A percentile compares a stretch with the other conserved stretches of the same genome.
phyloP scores from a whole-genome alignment of 2,329 filamentous ascomycete species.

The Verticillium tricorpus region DNA sequence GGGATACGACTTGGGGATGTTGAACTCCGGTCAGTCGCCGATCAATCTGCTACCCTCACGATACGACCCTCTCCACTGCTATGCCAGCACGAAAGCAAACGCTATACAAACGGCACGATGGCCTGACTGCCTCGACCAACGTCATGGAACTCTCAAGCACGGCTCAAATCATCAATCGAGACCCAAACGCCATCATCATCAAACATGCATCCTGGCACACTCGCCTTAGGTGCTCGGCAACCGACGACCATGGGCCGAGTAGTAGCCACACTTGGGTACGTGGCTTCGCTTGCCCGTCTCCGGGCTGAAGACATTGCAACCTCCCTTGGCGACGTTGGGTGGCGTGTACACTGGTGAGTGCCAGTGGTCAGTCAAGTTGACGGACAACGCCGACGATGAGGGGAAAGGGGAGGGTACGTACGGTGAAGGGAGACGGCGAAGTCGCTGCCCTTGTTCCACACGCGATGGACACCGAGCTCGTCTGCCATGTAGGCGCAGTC shows the following conservation, averaged over 20 bases:
- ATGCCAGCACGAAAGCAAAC: neutral
- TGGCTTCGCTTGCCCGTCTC: conserved; percentile 70
- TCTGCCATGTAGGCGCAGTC: conserved; percentile 90
- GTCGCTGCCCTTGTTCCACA: conserved; percentile 70
- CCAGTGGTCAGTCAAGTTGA: conserved; percentile 6
- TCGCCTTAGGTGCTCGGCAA: conserved; percentile 34
- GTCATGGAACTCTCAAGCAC: conserved; percentile 2
- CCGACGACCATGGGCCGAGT: conserved; percentile 54
- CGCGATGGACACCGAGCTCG: conserved; percentile 78
- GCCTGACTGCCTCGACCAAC: neutral
- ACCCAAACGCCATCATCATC: neutral
- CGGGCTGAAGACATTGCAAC: conserved; percentile 78
- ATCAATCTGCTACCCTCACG: neutral
- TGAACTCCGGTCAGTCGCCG: neutral
- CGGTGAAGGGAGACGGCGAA: conserved; percentile 77
- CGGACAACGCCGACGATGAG: neutral
- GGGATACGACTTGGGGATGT: neutral
- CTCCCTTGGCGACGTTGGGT: conserved; percentile 78
- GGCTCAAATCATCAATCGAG: neutral
- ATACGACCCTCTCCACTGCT: neutral
- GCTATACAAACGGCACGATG: neutral
- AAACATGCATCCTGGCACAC: neutral
- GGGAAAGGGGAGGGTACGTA: conserved; percentile 1
- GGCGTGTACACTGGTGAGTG: conserved; percentile 68
- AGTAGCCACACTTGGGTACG: conserved; percentile 67